These are phyloP conservation scores for Lathyrus oleraceus DNA, from an alignment of 306 rosid species.

Conservation along the genomic window DNA sequence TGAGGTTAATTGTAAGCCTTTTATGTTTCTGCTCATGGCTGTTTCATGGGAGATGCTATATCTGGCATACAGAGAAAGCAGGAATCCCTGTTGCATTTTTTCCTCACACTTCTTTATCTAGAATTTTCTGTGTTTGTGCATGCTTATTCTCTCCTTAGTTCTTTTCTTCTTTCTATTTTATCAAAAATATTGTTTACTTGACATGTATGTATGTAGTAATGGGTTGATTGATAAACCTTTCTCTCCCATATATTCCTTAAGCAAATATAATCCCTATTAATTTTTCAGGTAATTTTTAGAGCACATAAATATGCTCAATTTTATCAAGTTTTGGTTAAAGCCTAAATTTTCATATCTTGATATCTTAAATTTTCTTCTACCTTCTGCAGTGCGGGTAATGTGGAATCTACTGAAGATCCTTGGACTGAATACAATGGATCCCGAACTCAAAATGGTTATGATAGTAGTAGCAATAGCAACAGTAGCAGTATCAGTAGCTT, in stretches of 20 bases:
- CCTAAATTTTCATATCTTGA: slow-evolving; percentile 28
- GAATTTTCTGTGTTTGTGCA: slow-evolving; percentile 6
- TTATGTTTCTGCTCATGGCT: slow-evolving; percentile 22
- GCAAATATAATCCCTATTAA: slow-evolving; percentile 2
- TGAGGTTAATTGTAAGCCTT: slow-evolving; percentile 28
- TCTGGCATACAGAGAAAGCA: slow-evolving; percentile 10
- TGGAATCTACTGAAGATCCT: slow-evolving; percentile 67
- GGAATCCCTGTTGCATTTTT: slow-evolving; percentile 8
- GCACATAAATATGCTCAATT: slow-evolving; percentile 18
- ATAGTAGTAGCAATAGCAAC: slow-evolving; percentile 94
- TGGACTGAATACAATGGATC: slow-evolving; percentile 67
- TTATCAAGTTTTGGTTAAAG: slow-evolving; percentile 25
- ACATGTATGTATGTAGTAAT: slow-evolving; percentile 12
- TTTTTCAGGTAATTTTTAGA: slow-evolving; percentile 22
- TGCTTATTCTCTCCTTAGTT: slow-evolving; percentile 14
- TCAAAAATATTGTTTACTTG: slow-evolving; percentile 2
- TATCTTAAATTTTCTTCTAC: slow-evolving; percentile 34
- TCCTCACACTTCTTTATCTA: slow-evolving; percentile 10
- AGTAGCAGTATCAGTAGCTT: slow-evolving; percentile 91
- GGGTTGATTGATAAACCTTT: slow-evolving; percentile 17
- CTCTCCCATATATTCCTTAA: slow-evolving; percentile 3
- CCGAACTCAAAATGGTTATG: slow-evolving; percentile 64
- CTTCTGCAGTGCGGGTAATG: slow-evolving; percentile 74
- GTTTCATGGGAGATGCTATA: slow-evolving; percentile 4
- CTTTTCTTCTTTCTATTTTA: slow-evolving; percentile 7